Conservation (phyloP, 805 yeast genomes). For the Yarrowia hollandica region DNA sequence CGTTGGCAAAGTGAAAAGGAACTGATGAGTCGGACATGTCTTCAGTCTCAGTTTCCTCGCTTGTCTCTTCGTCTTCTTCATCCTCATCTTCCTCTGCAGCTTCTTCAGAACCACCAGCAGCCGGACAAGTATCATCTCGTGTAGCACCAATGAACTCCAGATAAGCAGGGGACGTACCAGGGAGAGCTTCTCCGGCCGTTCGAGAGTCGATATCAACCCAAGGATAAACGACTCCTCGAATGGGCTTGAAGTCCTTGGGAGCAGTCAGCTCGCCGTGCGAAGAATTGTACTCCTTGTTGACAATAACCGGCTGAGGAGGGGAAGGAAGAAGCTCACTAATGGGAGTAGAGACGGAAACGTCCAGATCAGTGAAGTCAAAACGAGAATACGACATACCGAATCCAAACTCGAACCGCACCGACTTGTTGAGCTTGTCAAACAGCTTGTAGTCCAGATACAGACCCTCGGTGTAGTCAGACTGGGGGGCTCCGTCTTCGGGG, state of each 20-base stretch:
- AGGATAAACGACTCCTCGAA: constrained; percentile 51
- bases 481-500: constrained; percentile 43
- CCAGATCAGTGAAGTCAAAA: constrained; percentile 42
- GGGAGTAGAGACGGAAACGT: constrained; percentile 47
- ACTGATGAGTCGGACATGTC: neutral
- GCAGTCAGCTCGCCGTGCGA: neutral
- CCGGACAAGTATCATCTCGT: neutral
- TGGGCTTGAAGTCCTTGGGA: neutral
- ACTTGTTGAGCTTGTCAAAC: constrained; percentile 56
- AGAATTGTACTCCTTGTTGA: neutral
- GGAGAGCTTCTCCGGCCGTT: constrained; percentile 1
- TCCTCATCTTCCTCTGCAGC: too few species aligned
- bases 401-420: constrained; percentile 64
- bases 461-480: constrained; percentile 44
- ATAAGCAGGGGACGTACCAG: too few species aligned
- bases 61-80: too few species aligned
- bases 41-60: too few species aligned
- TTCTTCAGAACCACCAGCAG: too few species aligned
- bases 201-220: constrained; percentile 42
- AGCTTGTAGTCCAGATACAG: constrained; percentile 56
- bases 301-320: constrained; percentile 37
- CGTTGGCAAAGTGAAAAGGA: neutral
- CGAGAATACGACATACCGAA: constrained; percentile 58
- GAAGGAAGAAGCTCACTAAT: constrained; percentile 48
- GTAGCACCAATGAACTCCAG: too few species aligned